These are phyloP conservation scores for Curvularia eragrostidis DNA, from an alignment of 2,329 filamentous ascomycete genomes.

Conservation along the genomic window DNA sequence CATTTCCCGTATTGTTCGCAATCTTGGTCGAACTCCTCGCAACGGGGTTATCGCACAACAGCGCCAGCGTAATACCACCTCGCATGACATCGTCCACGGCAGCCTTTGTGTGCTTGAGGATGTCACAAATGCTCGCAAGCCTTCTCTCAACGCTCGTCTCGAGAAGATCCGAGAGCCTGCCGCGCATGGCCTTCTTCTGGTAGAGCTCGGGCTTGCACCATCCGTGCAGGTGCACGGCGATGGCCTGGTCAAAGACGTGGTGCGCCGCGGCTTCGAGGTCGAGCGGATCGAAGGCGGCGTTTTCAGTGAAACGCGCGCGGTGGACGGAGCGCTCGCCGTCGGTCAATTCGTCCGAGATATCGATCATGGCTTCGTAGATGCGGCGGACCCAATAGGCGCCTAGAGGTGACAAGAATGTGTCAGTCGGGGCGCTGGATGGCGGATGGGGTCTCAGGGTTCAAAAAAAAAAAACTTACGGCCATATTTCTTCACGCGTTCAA, in stretches of 20 bases:
- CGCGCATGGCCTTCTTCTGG: slow-evolving; percentile 35
- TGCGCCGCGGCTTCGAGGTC: slow-evolving; percentile 43
- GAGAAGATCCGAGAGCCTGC: no score
- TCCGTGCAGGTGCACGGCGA: slow-evolving; percentile 37
- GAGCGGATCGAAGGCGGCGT: slow-evolving; percentile 8
- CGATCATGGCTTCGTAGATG: slow-evolving; percentile 42
- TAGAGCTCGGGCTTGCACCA: slow-evolving; percentile 30
- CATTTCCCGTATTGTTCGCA: slow-evolving; percentile 36
- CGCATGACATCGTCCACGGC: slow-evolving; percentile 36
- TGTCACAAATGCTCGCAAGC: slow-evolving; percentile 29
- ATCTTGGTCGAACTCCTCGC: slow-evolving; percentile 29
- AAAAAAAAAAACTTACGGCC: slow-evolving; percentile 34
- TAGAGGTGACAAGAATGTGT: slow-evolving; percentile 3
- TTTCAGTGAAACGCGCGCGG: slow-evolving; percentile 30
- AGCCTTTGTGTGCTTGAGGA: slow-evolving; percentile 33
- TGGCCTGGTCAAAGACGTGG: slow-evolving; percentile 36
- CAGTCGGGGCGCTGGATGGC: no score
- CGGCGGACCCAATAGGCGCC: slow-evolving; percentile 41
- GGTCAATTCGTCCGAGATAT: slow-evolving; percentile 22
- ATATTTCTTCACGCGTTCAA: slow-evolving; percentile 29
- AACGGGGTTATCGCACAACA: slow-evolving; percentile 37
- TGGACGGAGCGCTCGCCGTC: slow-evolving; percentile 28
- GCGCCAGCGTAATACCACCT: slow-evolving; percentile 32
- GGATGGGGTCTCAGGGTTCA: no score
- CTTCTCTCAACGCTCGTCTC: no score